These are phyloP conservation scores for Diaporthe citriasiana DNA, from an alignment of 2,329 filamentous ascomycete species.

Conservation along the genomic window DNA sequence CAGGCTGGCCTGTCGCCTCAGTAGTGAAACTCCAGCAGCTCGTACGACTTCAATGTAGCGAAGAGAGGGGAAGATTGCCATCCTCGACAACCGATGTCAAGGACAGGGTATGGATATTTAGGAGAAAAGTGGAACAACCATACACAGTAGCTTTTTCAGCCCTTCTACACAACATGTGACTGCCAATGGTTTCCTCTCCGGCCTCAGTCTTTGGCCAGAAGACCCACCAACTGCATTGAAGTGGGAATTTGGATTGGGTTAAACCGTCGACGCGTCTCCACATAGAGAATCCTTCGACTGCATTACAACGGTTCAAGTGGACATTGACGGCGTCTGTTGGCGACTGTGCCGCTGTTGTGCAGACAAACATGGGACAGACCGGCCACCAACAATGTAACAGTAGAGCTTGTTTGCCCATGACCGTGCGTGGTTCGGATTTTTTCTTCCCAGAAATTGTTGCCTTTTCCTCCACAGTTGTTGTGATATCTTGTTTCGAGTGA, in stretches of 20 bases:
- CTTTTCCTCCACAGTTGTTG: neutral
- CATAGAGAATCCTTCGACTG: neutral
- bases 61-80: neutral
- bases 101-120: neutral
- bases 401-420: neutral
- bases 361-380: slow-evolving; percentile 6
- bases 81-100: neutral
- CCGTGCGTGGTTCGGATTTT: neutral
- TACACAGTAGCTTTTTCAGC: neutral
- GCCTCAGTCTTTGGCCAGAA: neutral
- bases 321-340: neutral
- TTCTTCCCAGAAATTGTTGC: too few relatives aligned
- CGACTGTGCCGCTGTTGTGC: slow-evolving; percentile 17
- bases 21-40: neutral
- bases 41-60: neutral
- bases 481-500: neutral
- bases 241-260: neutral
- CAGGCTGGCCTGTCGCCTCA: neutral
- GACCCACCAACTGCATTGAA: slow-evolving; percentile 25
- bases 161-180: neutral
- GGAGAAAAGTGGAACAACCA: neutral
- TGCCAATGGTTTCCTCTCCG: neutral
- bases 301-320: slow-evolving; percentile 7
- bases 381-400: slow-evolving; percentile 1
- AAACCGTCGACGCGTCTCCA: slow-evolving; percentile 6